Evolutionary conservation across 2,329 filamentous ascomycete species (phyloP), one percentile per base, ranked within the genome.

Genomic region (Aschersonia sp.): DNA sequence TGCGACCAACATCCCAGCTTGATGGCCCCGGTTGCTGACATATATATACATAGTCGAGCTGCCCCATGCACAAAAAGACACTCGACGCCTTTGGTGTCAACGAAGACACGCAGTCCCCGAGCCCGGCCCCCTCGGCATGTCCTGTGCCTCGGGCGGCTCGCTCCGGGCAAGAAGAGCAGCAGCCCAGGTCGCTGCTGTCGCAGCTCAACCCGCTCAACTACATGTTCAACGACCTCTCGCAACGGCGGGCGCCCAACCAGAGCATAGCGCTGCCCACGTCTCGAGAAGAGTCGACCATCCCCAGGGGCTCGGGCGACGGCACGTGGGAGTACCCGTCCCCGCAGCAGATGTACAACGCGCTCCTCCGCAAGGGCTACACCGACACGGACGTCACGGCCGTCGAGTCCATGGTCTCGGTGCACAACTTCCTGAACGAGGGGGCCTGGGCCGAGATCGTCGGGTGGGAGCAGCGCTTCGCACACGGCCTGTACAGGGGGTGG

Each of bases 311-410:
- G 50, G 76, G 79, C 44, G 75, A 81, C 46, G 78, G 81, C 44
- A 94, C 86, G 58, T 98, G 92, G 92, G 92, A 97, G 66, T 98
- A 98, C 62, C 92, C 92, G 0, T 96, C 88, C 0, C 90, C 92
- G 0, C 92, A 98, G 69, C 92, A 98, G 67, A 98, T 98, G 92
- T 98, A 97, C 73, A 97, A 98, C 60, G 92, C 92, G 6, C 83
- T 98, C 68, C 70, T 97, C 52, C 83, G 92, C 53, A 98, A 98
- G 67, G 92, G 92, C 50, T 92, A 96, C 66, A 88, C 85, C 1
- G 89, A 97, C 62, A 97, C 92, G 0, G 89, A 94, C 48, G 78
- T 87, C 47, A 92, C 90, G 22, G 88, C 89, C 4, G 89, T 98
- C 11, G 89, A 96, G 66, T 82, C 83, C 59, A 98, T 98, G 92